phyloP scores from a whole-genome alignment of 495 filamentous ascomycete species.

The Neurospora sp. region DNA sequence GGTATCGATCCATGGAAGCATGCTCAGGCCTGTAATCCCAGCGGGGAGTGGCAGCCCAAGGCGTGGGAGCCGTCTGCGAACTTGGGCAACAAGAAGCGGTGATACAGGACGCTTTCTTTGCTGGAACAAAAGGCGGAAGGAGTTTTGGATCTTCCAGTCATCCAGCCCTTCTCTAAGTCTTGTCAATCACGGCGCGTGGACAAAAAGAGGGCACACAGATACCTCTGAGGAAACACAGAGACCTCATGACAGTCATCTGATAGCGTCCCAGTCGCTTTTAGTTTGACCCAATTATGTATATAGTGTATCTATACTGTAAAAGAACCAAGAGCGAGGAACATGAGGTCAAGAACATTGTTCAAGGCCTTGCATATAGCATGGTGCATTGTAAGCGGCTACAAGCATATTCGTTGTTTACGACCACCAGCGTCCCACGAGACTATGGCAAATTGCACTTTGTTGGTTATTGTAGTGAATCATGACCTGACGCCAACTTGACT shows the following conservation, averaged over 20 bases:
- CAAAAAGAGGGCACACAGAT: neutral
- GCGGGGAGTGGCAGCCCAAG: constrained; percentile 70
- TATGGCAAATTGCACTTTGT: neutral
- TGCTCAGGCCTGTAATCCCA: constrained; percentile 36
- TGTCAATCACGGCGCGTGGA: neutral
- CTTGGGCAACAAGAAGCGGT: constrained; percentile 21
- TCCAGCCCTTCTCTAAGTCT: neutral
- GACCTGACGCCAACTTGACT: neutral
- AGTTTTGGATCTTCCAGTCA: neutral
- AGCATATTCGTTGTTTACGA: neutral
- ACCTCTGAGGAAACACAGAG: neutral
- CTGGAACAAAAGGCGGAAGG: neutral
- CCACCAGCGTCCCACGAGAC: neutral
- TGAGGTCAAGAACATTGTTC: neutral
- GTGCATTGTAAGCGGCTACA: neutral
- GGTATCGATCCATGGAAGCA: constrained; percentile 52
- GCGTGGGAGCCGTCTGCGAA: constrained; percentile 49
- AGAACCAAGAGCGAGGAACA: neutral
- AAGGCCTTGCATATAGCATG: neutral
- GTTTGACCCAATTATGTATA: neutral
- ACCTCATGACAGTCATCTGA: neutral
- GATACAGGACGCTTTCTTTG: constrained; percentile 9
- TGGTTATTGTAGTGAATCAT: neutral
- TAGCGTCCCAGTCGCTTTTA: neutral
- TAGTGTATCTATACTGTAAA: neutral